phyloP scores from a whole-genome alignment of 208 protist species.

The Strigomonas oncopelti region DNA sequence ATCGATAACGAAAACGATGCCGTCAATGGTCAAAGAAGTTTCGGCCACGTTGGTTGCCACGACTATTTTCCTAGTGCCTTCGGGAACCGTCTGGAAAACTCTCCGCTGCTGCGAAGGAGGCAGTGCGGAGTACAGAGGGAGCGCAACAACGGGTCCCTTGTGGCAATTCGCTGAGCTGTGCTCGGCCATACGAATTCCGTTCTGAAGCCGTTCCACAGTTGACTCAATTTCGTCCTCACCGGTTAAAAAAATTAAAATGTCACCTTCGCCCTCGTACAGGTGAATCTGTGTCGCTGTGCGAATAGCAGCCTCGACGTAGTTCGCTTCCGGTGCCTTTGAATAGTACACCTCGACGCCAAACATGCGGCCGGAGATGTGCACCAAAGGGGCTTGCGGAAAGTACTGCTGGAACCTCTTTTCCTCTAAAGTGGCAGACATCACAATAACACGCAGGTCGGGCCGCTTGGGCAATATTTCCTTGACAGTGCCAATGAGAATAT shows the following conservation, averaged over 20 bases:
- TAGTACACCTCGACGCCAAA: constrained; percentile 91
- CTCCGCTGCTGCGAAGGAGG: constrained; percentile 96
- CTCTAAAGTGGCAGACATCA: constrained; percentile 97
- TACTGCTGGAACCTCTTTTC: constrained; percentile 97
- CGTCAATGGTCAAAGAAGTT: constrained; percentile 99
- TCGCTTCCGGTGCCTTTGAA: constrained; percentile 84
- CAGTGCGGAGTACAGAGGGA: constrained; percentile 98
- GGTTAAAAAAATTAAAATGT: constrained; percentile 99
- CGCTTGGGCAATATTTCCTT: constrained; percentile 85
- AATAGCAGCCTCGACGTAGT: constrained; percentile 97
- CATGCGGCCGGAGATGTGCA: constrained; percentile 97
- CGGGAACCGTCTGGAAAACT: constrained; percentile 95
- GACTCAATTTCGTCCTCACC: constrained; percentile 99
- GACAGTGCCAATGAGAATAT: constrained; percentile 98
- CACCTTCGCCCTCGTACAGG: constrained; percentile 94
- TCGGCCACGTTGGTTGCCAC: constrained; percentile 99
- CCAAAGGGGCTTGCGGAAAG: constrained; percentile 96
- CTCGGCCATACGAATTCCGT: constrained; percentile 73
- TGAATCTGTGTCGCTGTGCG: constrained; percentile 98
- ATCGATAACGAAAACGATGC: constrained; percentile 98
- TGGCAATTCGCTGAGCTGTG: constrained; percentile 73
- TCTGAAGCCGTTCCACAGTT: constrained; percentile 94
- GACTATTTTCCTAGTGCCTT: constrained; percentile 93
- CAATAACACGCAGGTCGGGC: constrained; percentile 94
- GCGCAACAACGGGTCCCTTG: constrained; percentile 82